Evolutionary conservation across 352 stramenopile species (phyloP), one percentile per base, ranked within the genome.

Genomic region (Aphanomyces astaci): DNA sequence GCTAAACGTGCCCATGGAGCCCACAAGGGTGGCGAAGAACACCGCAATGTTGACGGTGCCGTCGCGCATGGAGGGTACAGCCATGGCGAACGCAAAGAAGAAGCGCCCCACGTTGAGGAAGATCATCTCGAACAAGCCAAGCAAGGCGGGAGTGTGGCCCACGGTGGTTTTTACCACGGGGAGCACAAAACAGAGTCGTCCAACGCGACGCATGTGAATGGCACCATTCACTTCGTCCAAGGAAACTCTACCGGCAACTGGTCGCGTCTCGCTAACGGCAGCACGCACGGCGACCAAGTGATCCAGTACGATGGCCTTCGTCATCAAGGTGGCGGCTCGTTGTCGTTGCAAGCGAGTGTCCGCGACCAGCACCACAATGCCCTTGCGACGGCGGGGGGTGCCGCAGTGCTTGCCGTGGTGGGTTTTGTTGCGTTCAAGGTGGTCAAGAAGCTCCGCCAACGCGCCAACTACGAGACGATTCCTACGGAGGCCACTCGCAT

Each of bases 401-500:
- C 27, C 48, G 48, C 27, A 10, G 48, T 30, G 0, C 10, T 55
- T 0, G 48, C n/a, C 10, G n/a, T 22, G 10, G 10, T 55, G n/a
- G 48, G 48, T 30, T 55, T 55, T 10, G 48, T 55, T 1, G n/a
- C 27, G n/a, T 55, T 55, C 48, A 55, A 55, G 22, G 48, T 30
- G n/a, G 48, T 22, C 48, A 55, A 31, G n/a, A 2, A 31, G 48
- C 2, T 31, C 48, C 48, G 48, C 48, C 48, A 30, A 10, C 48
- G 48, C 48, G 7, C n/a, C 48, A 55, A 55, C 48, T 55, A 55
- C 48, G 27, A 55, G 10, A 24, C 48, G n/a, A 55, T 55, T 55
- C 48, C 48, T 31, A 24, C 48, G 48, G 48, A 55, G n/a, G 27
- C 10, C 27, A 0, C 27, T 10, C 48, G 22, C 27, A 31, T 55